Evolutionary conservation across 345 rosid genomes (phyloP).

Genomic region (Citrus mangshanensis): DNA sequence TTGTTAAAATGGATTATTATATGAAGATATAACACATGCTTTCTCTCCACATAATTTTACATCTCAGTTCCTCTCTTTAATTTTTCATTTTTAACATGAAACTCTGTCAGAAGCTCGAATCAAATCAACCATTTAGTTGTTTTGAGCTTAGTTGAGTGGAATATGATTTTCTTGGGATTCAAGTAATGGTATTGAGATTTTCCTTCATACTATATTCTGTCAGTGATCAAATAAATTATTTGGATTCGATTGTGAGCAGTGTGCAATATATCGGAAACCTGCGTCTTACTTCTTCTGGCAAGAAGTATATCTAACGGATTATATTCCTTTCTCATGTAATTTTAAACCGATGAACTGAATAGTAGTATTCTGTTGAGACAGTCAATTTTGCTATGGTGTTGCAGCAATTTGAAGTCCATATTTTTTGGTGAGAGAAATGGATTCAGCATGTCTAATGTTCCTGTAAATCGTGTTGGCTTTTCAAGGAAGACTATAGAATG

Average conservation of each 20-base stretch:
- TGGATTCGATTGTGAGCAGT: neutral
- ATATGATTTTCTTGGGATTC: neutral
- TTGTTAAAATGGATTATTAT: neutral
- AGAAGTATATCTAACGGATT: neutral
- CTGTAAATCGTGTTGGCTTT: slow-evolving; percentile 37
- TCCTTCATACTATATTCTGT: neutral
- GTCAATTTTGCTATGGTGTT: slow-evolving; percentile 12
- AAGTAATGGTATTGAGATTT: neutral
- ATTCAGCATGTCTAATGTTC: slow-evolving; percentile 32
- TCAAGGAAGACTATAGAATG: slow-evolving; percentile 58
- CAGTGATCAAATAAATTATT: neutral
- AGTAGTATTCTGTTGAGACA: neutral
- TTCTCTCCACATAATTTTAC: neutral
- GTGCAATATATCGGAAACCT: neutral
- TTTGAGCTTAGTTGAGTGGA: neutral
- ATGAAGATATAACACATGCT: neutral
- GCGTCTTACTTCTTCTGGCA: neutral
- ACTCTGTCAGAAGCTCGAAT: neutral
- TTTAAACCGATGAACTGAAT: neutral
- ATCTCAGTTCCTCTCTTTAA: neutral
- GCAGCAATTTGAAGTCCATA: slow-evolving; percentile 64
- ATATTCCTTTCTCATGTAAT: neutral
- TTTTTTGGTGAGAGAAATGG: slow-evolving; percentile 66
- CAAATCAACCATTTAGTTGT: neutral
- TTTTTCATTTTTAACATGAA: neutral